Evolutionary conservation across 306 rosid genomes (phyloP), one percentile per base, ranked within the genome.

Genomic region (Vigna unguiculata): DNA sequence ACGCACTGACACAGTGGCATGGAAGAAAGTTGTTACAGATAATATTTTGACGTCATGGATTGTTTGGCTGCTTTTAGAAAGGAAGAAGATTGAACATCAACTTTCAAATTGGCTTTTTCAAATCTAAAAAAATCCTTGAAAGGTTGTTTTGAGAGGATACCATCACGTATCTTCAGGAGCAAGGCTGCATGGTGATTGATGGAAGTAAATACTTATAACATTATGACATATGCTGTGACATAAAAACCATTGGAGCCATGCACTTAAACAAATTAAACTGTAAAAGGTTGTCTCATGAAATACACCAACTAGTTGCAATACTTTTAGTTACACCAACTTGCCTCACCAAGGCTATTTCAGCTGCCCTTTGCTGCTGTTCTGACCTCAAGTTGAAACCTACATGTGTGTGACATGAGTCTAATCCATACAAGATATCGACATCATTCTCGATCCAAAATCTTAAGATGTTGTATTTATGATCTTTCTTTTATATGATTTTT

Each of bases 321-420:
- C 32, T 53, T 65, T 67, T 41, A 16, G 34, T 20, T 47, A 48
- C 43, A 76, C 30, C 38, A 21, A 17, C 43, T 38, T 38, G 83
- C 49, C 2, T 81, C 69, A 72, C 47, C 60, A 86, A 74, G 69
- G 79, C 86, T 70, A 84, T 85, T 69, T 83, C 86, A 87, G 91
- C 48, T 90, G 87, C 83, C 58, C 36, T 65, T 52, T 58, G 66
- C 75, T 68, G 82, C 80, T 28, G 30, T 90, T 87, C 61, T 82
- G 83, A 85, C 41, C 38, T 28, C 30, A 28, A 28, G 0, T 28
- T 28, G 30, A 28, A 0, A 28, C 30, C 30, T n/a, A n/a, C n/a
- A n/a, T n/a, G n/a, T n/a, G n/a, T n/a, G n/a, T n/a, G n/a, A n/a
- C n/a, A n/a, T n/a, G n/a, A n/a, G n/a, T n/a, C n/a, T n/a, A n/a